Base-by-base conservation (phyloP, 177 flowering plant genomes). In the Vitis hybrid region DNA sequence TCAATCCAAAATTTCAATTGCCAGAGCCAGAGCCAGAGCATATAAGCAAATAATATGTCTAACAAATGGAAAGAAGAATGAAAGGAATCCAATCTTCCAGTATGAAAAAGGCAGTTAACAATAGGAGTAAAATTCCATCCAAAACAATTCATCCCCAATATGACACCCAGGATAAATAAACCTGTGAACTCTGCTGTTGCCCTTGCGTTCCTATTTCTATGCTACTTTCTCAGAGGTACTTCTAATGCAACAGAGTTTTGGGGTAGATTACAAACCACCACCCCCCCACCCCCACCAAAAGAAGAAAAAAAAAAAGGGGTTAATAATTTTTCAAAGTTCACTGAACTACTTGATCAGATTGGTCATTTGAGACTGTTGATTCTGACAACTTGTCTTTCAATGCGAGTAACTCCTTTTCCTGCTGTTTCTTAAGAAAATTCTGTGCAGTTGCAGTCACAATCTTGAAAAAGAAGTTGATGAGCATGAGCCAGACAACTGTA, bases 361-460 rank as follows among this genome's bases (percentile, higher is more conserved):
- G 54, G 15, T 79, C 74, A 46, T 68, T 72, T 30, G 75, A 72
- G 19, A 60, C 71, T 57, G 57, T 69, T 49, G 82, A 58, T 13
- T 56, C 61, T 4, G 79, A 68, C n/a, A 65, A 68, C 60, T 75
- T 69, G 15, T 72, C 66, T 6, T 78, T 67, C 62, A 81, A 70
- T 48, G 76, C 76, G 14, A 75, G 80, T 46, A 91, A 11, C 74
- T 93, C 91, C 55, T 75, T 72, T n/a, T 90, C 97, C 69, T 87
- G 98, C 75, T 88, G 87, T 67, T 86, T 88, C 84, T 85, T 91
- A 35, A 87, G 91, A 77, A 80, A 84, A 10, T 83, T 75, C 68
- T 87, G 97, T 16, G 98, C 95, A 67, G 98, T 93, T 67, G 95
- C 68, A 60, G 75, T 89, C 65, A 96, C 89, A 57, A 92, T 89